phyloP scores from a whole-genome alignment of 208 protist species.

The Strigomonas galati region DNA sequence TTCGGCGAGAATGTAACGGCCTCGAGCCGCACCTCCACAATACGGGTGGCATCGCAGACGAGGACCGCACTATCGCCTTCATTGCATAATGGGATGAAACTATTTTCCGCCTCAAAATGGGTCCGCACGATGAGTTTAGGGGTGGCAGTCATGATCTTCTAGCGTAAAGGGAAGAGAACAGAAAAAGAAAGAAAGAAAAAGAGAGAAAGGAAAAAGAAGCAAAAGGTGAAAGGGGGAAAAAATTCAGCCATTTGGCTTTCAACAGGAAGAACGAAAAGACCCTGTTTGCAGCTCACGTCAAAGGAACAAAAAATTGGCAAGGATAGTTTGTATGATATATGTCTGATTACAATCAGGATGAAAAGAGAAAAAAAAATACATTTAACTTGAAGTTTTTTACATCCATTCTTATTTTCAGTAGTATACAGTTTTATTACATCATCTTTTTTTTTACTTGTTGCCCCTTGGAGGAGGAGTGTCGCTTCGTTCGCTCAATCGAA shows the following conservation, averaged over 20 bases:
- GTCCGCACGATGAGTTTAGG: no score
- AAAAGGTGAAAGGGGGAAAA: not conserved
- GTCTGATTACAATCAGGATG: not conserved
- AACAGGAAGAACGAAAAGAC: not conserved
- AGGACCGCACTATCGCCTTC: not conserved
- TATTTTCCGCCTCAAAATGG: slow-evolving; percentile 4
- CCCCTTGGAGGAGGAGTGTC: slow-evolving; percentile 12
- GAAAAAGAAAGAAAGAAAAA: slow-evolving; percentile 10
- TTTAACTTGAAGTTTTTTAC: slow-evolving; percentile 1
- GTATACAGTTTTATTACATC: slow-evolving; percentile 3
- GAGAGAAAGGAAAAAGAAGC: slow-evolving; percentile 2
- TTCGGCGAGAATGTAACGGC: not conserved
- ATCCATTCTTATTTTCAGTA: slow-evolving; percentile 2
- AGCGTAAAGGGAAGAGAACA: not conserved
- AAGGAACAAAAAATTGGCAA: no score
- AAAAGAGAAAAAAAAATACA: slow-evolving; percentile 15
- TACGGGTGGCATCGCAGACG: not conserved
- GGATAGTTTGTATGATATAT: no score
- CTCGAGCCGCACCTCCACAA: not conserved
- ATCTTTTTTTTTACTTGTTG: not conserved
- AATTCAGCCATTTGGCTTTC: not conserved
- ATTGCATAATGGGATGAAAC: slow-evolving; percentile 1
- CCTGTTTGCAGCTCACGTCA: not conserved
- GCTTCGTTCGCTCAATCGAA: slow-evolving; percentile 16
- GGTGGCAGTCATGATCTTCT: not conserved